These are phyloP conservation scores for Phylloporus rhodoxanthus DNA, from an alignment of 768 basidiomycete genomes.

Conservation along the genomic window DNA sequence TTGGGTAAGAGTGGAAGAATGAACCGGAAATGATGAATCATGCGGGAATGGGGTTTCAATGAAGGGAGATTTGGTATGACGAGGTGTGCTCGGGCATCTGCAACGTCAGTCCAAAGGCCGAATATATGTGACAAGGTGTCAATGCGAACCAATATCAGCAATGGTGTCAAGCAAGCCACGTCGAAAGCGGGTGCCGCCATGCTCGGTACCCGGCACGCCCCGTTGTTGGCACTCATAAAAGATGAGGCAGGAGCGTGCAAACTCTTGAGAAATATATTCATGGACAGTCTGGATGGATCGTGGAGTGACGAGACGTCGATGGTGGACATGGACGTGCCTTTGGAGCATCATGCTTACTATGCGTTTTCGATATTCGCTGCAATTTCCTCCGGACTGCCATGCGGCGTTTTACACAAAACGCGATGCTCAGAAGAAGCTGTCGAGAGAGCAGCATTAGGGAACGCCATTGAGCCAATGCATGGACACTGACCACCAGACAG, in stretches of 20 bases:
- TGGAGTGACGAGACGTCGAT: background rate
- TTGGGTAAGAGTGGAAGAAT: constrained; percentile 54
- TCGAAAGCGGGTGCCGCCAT: constrained; percentile 59
- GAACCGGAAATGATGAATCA: constrained; percentile 78
- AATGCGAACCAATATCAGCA: constrained; percentile 53
- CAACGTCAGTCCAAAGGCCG: constrained; percentile 5
- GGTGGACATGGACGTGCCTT: constrained; percentile 36
- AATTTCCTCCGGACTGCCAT: constrained; percentile 60
- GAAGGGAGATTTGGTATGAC: constrained; percentile 69
- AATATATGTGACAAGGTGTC: background rate
- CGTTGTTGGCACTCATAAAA: constrained; percentile 67
- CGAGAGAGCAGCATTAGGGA: background rate
- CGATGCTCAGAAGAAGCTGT: constrained; percentile 53
- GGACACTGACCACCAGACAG: constrained; percentile 54
- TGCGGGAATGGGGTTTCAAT: constrained; percentile 65
- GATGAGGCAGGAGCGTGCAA: constrained; percentile 66
- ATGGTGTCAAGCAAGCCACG: constrained; percentile 68
- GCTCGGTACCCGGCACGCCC: constrained; percentile 60
- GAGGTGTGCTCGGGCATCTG: constrained; percentile 63
- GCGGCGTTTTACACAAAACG: constrained; percentile 63
- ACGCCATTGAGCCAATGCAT: background rate
- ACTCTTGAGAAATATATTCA: constrained; percentile 67
- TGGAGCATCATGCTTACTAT: constrained; percentile 52
- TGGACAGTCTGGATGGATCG: constrained; percentile 47
- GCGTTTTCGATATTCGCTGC: constrained; percentile 60